A percentile compares a stretch with the other conserved stretches of the same genome.
Conservation (phyloP, 192 early-diverging fungal genomes). For the Glomus cerebriforme region DNA sequence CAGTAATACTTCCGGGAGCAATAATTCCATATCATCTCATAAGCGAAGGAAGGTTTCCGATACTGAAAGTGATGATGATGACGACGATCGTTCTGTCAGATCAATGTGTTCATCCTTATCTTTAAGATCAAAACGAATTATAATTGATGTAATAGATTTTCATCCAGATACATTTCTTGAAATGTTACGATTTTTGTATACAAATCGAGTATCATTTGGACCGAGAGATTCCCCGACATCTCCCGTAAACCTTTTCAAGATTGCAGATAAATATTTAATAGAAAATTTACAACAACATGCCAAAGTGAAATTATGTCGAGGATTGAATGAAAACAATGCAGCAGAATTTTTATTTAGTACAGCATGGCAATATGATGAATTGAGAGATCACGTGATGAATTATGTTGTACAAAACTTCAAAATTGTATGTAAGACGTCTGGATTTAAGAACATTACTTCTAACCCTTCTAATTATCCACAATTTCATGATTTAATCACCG, state of each 20-base stretch:
- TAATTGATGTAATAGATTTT: slow-evolving; percentile 26
- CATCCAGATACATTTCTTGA: slow-evolving; percentile 26
- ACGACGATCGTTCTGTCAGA: not conserved
- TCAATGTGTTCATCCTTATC: not conserved
- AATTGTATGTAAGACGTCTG: slow-evolving; percentile 6
- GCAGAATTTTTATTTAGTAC: slow-evolving; percentile 26
- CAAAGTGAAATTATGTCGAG: slow-evolving; percentile 15
- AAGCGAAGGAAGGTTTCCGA: not conserved
- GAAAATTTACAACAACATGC: slow-evolving; percentile 22
- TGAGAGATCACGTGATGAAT: slow-evolving; percentile 25
- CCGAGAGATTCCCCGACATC: not conserved
- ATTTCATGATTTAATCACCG: slow-evolving; percentile 7
- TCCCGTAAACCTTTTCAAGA: not conserved
- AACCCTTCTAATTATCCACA: slow-evolving; percentile 14
- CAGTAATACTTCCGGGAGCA: not conserved
- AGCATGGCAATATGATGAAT: slow-evolving; percentile 29
- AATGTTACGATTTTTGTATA: slow-evolving; percentile 27
- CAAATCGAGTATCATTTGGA: slow-evolving; percentile 7
- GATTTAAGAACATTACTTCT: slow-evolving; percentile 25
- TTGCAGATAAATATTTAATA: slow-evolving; percentile 30
- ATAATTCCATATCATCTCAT: not conserved
- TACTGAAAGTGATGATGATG: not conserved
- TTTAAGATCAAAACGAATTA: not conserved
- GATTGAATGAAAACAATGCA: slow-evolving; percentile 14
- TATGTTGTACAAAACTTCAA: slow-evolving; percentile 21